A percentile compares a stretch with the other conserved stretches of the same genome.
These are phyloP conservation scores for Candida freyschussii DNA, from an alignment of 1,139 yeast species.

Conservation along the genomic window DNA sequence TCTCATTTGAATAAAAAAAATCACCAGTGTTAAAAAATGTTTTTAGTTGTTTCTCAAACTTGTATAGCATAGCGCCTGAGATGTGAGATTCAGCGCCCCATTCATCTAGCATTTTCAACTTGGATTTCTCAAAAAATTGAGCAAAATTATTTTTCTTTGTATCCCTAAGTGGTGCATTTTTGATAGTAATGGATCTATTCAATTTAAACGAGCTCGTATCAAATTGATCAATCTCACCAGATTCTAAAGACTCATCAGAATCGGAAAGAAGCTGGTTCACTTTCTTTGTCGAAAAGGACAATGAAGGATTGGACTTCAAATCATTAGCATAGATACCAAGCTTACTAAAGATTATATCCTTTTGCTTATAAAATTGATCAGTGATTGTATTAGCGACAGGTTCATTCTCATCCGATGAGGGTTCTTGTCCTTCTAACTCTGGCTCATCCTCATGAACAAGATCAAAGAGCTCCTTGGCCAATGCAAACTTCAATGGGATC, in stretches of 20 bases:
- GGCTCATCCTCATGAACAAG: conserved; percentile 1
- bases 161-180: conserved; percentile 2
- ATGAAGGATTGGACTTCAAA: conserved; percentile 23
- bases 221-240: conserved; percentile 5
- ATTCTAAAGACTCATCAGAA: conserved; percentile 3
- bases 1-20: conserved; percentile 22
- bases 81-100: conserved; percentile 9
- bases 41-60: conserved; percentile 20
- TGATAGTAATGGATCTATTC: conserved; percentile 22
- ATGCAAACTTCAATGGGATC: conserved; percentile 25
- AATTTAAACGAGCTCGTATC: conserved; percentile 17
- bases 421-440: background rate
- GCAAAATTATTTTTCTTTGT: conserved; percentile 2
- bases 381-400: conserved; percentile 1
- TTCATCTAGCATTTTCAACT: conserved; percentile 4
- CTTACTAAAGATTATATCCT: conserved; percentile 22
- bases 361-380: conserved; percentile 12
- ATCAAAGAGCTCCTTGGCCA: conserved; percentile 14
- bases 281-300: conserved; percentile 16
- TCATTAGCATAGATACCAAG: conserved; percentile 25
- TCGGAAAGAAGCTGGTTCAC: conserved; percentile 9
- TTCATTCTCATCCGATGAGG: conserved; percentile 1
- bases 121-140: conserved; percentile 10
- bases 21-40: conserved; percentile 18
- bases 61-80: conserved; percentile 17